Percentiles rank a stretch among this genome's conserved stretches.
Conservation (phyloP, 2,329 filamentous ascomycete genomes). For the Alternaria arbusti region DNA sequence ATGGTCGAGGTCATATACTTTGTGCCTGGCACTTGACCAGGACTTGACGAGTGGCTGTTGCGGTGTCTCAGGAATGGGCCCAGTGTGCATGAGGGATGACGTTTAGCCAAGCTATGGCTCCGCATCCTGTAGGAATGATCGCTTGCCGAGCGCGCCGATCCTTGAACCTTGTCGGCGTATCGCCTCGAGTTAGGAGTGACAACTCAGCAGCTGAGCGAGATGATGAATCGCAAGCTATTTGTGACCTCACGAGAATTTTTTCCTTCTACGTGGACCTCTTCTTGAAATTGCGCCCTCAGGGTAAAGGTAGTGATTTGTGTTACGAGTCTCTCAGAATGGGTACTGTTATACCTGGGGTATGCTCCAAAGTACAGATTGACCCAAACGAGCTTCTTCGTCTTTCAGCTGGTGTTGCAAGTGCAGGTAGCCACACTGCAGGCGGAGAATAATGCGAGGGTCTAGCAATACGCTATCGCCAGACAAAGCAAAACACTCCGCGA, state of each 20-base stretch:
- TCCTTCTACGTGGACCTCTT: background rate
- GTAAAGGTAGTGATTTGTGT: background rate
- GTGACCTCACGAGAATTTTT: background rate
- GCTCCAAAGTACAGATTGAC: background rate
- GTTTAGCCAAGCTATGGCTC: conserved; percentile 11
- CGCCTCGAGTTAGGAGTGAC: background rate
- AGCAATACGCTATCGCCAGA: background rate
- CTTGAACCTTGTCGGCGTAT: conserved; percentile 2
- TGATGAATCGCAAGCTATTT: background rate
- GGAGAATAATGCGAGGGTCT: background rate
- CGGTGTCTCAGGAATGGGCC: conserved; percentile 15
- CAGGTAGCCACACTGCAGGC: background rate
- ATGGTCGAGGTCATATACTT: conserved; percentile 24
- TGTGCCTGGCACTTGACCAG: conserved; percentile 22
- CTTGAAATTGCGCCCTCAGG: background rate
- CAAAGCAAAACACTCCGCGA: background rate
- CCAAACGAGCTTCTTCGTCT: background rate
- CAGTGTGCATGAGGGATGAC: conserved; percentile 18
- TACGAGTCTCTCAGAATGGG: background rate
- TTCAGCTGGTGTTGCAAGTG: background rate
- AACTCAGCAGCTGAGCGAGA: conserved; percentile 2
- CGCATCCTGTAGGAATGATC: conserved; percentile 4
- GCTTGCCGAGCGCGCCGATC: conserved; percentile 5
- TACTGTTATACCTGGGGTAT: background rate
- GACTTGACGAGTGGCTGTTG: conserved; percentile 15